Evolutionary conservation across 208 protist genomes (phyloP).

Genomic region (Crithidia fasciculata): DNA sequence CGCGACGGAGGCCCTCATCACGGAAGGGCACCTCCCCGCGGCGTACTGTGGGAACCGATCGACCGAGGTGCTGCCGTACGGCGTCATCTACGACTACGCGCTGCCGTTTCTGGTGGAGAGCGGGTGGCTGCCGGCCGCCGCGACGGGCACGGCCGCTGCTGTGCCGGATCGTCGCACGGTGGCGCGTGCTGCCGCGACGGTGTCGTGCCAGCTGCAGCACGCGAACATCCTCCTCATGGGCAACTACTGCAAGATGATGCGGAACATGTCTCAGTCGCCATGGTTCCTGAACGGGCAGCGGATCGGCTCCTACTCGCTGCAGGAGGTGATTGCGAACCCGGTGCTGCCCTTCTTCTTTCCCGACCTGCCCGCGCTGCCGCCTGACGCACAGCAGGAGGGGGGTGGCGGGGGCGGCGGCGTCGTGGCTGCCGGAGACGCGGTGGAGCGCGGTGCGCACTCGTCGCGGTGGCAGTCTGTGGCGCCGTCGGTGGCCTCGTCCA

Average conservation of each 20-base stretch:
- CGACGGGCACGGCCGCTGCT: background rate
- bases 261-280: slow-evolving; percentile 87
- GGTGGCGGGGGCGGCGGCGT: background rate
- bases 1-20: slow-evolving; percentile 62
- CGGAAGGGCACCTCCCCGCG: slow-evolving; percentile 43
- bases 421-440: background rate
- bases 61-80: slow-evolving; percentile 69
- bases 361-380: slow-evolving; percentile 34
- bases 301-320: slow-evolving; percentile 81
- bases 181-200: slow-evolving; percentile 40
- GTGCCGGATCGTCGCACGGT: slow-evolving; percentile 12
- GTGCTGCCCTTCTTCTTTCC: slow-evolving; percentile 85
- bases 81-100: slow-evolving; percentile 81
- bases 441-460: slow-evolving; percentile 32
- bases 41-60: slow-evolving; percentile 77
- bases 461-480: slow-evolving; percentile 43
- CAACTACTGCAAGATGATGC: slow-evolving; percentile 86
- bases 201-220: slow-evolving; percentile 58
- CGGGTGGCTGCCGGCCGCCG: slow-evolving; percentile 36
- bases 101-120: slow-evolving; percentile 54
- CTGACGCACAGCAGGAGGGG: slow-evolving; percentile 29
- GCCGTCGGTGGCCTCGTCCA: slow-evolving; percentile 28
- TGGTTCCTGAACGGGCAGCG: slow-evolving; percentile 84
- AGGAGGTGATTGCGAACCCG: slow-evolving; percentile 86
- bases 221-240: slow-evolving; percentile 86